phyloP scores from a whole-genome alignment of 73 alveolate genomes.

The Urostyla sp. region DNA sequence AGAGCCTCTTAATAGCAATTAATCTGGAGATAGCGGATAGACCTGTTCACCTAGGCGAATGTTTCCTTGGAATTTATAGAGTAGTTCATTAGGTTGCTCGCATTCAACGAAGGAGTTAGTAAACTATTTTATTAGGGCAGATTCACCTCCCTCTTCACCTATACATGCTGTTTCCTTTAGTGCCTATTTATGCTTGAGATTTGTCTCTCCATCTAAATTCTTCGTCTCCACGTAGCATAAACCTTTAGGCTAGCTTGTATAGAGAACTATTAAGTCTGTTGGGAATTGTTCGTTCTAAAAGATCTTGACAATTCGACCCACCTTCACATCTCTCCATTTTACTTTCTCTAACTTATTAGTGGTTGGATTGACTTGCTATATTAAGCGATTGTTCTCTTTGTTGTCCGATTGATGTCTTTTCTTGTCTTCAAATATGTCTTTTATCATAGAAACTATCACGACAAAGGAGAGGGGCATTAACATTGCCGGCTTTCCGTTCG shows the following conservation, averaged over 20 bases:
- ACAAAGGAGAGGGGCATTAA: constrained; percentile 92
- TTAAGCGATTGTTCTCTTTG: constrained; percentile 78
- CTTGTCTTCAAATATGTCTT: constrained; percentile 94
- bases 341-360: constrained; percentile 7
- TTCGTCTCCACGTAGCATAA: constrained; percentile 97
- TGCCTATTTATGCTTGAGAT: constrained; percentile 89
- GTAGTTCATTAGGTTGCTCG: constrained; percentile 73
- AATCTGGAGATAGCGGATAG: constrained; percentile 60
- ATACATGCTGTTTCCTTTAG: constrained; percentile 48
- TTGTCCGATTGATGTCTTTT: constrained; percentile 83
- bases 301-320: constrained; percentile 81
- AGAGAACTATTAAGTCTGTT: constrained; percentile 63
- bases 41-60: background rate
- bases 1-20: constrained; percentile 89
- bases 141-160: constrained; percentile 1
- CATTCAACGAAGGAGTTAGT: constrained; percentile 71
- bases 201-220: constrained; percentile 98
- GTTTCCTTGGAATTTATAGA: constrained; percentile 64
- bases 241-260: constrained; percentile 60
- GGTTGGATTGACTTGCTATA: constrained; percentile 3
- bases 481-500: constrained; percentile 91
- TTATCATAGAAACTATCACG: constrained; percentile 89
- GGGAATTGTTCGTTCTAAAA: constrained; percentile 54
- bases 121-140: constrained; percentile 20
- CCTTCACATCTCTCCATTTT: constrained; percentile 85